A percentile compares a stretch with the other conserved stretches of the same genome.
These are phyloP conservation scores for Camelina laxa DNA, from an alignment of 345 rosid genomes.

Conservation along the genomic window DNA sequence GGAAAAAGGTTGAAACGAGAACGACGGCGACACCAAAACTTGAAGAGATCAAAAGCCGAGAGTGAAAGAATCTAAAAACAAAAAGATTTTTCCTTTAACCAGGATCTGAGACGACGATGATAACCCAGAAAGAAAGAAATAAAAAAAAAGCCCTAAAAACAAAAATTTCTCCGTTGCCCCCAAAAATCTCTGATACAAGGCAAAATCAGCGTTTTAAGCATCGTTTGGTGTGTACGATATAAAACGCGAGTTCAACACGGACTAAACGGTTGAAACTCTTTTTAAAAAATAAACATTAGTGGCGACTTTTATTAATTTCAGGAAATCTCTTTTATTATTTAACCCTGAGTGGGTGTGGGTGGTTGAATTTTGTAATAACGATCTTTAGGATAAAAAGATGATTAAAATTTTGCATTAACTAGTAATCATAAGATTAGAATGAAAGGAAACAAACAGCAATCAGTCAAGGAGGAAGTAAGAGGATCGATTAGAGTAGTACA, in stretches of 20 bases:
- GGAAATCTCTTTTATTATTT: neutral
- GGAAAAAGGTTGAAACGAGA: constrained; percentile 22
- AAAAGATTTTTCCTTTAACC: neutral
- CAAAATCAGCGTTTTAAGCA: constrained; percentile 37
- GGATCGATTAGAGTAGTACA: neutral
- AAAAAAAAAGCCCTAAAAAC: constrained; percentile 7
- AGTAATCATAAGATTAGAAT: neutral
- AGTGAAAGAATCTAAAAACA: constrained; percentile 18
- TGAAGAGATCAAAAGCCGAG: constrained; percentile 13
- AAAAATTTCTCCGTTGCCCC: constrained; percentile 8
- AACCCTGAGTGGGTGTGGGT: neutral
- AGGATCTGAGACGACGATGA: constrained; percentile 36
- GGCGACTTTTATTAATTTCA: constrained; percentile 1
- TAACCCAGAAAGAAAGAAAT: no score
- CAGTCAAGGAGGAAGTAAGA: neutral
- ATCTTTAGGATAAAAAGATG: no score
- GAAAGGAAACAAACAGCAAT: neutral
- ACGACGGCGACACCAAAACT: neutral
- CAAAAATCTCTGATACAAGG: constrained; percentile 15
- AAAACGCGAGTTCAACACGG: constrained; percentile 69
- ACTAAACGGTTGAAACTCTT: constrained; percentile 52
- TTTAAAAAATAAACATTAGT: neutral
- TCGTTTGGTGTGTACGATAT: constrained; percentile 39
- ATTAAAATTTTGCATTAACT: no score
- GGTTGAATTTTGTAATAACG: no score